phyloP scores from a whole-genome alignment of 495 filamentous ascomycete genomes.

The Parathielavia hyrcaniae region DNA sequence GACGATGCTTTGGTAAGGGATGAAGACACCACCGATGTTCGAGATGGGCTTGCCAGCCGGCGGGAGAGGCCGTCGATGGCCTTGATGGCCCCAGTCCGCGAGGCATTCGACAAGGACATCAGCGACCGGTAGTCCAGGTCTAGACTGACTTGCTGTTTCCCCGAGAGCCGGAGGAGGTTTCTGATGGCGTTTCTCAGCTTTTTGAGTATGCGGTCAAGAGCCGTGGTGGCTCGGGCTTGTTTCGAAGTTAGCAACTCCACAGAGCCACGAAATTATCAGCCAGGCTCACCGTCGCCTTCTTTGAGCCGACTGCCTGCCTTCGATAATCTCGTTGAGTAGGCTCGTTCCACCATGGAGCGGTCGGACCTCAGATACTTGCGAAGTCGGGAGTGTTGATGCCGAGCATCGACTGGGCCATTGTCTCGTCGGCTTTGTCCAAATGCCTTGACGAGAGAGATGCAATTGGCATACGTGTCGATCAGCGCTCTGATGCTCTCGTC shows the following conservation, averaged over 20 bases:
- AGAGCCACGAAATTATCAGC: not conserved
- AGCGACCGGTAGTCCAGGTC: slow-evolving; percentile 35
- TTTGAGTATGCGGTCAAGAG: slow-evolving; percentile 29
- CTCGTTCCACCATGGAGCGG: slow-evolving; percentile 27
- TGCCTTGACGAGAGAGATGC: slow-evolving; percentile 32
- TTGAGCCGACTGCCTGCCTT: slow-evolving; percentile 25
- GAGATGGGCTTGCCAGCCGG: slow-evolving; percentile 24
- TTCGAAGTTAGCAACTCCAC: slow-evolving; percentile 1
- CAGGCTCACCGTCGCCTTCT: slow-evolving; percentile 33
- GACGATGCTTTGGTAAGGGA: slow-evolving; percentile 13
- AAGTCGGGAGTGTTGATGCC: slow-evolving; percentile 33
- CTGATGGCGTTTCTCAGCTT: slow-evolving; percentile 26
- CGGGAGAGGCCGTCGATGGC: slow-evolving; percentile 34
- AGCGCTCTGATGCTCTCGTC: slow-evolving; percentile 28
- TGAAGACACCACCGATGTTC: slow-evolving; percentile 17
- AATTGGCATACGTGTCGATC: slow-evolving; percentile 35
- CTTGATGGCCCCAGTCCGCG: slow-evolving; percentile 31
- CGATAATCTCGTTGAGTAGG: slow-evolving; percentile 26
- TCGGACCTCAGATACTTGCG: slow-evolving; percentile 30
- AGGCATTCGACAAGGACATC: slow-evolving; percentile 33
- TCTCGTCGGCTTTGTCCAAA: slow-evolving; percentile 17
- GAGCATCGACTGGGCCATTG: slow-evolving; percentile 26
- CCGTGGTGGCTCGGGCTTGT: slow-evolving; percentile 28
- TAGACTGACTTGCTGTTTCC: slow-evolving; percentile 20
- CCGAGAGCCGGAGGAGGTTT: slow-evolving; percentile 25